phyloP scores from a whole-genome alignment of 495 filamentous ascomycete genomes.

The Penicillium antarcticum region DNA sequence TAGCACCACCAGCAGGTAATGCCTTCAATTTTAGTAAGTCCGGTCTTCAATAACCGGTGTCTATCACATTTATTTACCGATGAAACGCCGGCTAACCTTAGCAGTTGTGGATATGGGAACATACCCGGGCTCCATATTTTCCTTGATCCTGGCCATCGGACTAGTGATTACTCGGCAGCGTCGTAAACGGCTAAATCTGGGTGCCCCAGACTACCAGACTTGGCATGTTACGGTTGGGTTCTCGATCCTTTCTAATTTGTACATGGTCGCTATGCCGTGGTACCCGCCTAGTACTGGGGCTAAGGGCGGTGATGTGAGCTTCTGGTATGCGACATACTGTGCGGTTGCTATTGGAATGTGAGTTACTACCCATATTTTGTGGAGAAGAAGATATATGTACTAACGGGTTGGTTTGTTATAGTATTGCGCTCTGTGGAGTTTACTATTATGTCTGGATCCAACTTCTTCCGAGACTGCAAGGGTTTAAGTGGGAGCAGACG shows the following conservation, averaged over 20 bases:
- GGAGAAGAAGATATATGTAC: neutral
- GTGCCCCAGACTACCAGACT: conserved; percentile 44
- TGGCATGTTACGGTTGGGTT: conserved; percentile 56
- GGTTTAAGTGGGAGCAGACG: conserved; percentile 54
- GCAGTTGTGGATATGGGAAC: conserved; percentile 52
- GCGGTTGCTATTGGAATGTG: conserved; percentile 55
- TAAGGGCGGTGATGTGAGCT: conserved; percentile 57
- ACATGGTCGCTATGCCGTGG: conserved; percentile 62
- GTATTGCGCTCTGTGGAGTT: conserved; percentile 45
- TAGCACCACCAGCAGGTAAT: conserved; percentile 64
- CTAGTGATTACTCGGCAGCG: conserved; percentile 51
- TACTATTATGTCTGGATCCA: conserved; percentile 59
- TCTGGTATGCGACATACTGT: conserved; percentile 65
- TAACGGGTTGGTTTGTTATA: conserved; percentile 10
- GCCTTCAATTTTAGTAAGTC: conserved; percentile 58
- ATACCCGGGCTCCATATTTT: conserved; percentile 54
- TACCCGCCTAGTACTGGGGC: conserved; percentile 57
- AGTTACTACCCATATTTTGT: conserved; percentile 17
- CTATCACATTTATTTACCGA: no score
- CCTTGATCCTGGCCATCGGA: conserved; percentile 50
- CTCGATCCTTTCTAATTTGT: conserved; percentile 51
- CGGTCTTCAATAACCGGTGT: no score
- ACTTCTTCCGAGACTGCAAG: conserved; percentile 44
- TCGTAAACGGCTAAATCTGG: conserved; percentile 43
- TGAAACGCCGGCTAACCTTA: neutral